Conservation (phyloP, 768 basidiomycete species). For the Sistotremastrum niveocremeum region DNA sequence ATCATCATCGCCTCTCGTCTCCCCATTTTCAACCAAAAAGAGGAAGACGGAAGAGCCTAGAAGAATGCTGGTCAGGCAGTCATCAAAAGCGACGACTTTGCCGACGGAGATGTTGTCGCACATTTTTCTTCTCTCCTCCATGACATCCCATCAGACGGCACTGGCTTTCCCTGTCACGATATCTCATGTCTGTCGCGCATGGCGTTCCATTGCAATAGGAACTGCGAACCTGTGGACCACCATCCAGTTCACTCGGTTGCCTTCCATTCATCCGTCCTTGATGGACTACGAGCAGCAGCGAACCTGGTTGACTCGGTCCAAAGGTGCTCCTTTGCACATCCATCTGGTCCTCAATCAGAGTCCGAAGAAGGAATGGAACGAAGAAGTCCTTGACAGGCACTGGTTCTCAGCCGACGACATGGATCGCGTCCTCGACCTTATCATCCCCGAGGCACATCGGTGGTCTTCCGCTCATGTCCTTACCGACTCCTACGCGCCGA, state of each 20-base stretch:
- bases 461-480: slow-evolving; percentile 42
- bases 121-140: slow-evolving; percentile 43
- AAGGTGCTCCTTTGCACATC: no score
- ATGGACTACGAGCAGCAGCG: no score
- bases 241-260: slow-evolving; percentile 26
- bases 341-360: no score
- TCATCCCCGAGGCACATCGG: slow-evolving; percentile 37
- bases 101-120: slow-evolving; percentile 47
- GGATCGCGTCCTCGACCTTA: slow-evolving; percentile 27
- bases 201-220: slow-evolving; percentile 40
- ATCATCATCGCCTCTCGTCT: no score
- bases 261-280: no score
- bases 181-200: slow-evolving; percentile 45
- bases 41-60: no score
- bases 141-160: slow-evolving; percentile 35
- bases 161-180: slow-evolving; percentile 42
- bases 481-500: slow-evolving; percentile 44
- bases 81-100: no score
- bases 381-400: no score
- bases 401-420: slow-evolving; percentile 31
- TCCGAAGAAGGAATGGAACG: no score
- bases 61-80: no score
- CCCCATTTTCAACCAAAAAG: no score
- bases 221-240: slow-evolving; percentile 44
- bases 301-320: no score